These are phyloP conservation scores for Cichorium intybus DNA, from an alignment of 140 eudicot genomes.

Conservation along the genomic window DNA sequence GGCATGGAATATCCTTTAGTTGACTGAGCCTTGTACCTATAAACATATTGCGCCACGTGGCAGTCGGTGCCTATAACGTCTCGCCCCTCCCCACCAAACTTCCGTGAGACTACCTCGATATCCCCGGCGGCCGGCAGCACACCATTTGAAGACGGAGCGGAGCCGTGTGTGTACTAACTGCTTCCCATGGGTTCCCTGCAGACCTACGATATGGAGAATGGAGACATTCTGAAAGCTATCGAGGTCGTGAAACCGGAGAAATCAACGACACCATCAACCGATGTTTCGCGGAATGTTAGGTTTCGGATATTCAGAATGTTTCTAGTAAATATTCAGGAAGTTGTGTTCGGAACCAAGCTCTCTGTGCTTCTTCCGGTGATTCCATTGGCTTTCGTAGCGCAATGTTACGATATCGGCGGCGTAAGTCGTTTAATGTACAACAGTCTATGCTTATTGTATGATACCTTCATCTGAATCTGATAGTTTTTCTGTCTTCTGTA, in stretches of 20 bases:
- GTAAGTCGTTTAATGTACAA: slow-evolving; percentile 33
- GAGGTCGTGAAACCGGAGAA: slow-evolving; percentile 9
- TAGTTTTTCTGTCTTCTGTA: slow-evolving; percentile 1
- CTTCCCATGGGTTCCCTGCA: slow-evolving; percentile 11
- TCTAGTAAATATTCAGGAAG: slow-evolving; percentile 39
- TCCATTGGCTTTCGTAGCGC: slow-evolving; percentile 56
- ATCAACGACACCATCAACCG: slow-evolving; percentile 5
- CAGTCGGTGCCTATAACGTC: not conserved
- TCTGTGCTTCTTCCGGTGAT: slow-evolving; percentile 56
- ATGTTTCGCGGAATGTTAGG: slow-evolving; percentile 31
- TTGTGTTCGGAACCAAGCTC: slow-evolving; percentile 58
- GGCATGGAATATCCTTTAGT: not conserved
- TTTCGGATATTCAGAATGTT: slow-evolving; percentile 32
- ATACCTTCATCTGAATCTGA: not conserved
- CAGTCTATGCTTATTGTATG: not conserved
- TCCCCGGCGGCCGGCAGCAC: not conserved
- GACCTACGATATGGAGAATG: slow-evolving; percentile 25
- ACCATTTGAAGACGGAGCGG: not conserved
- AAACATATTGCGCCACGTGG: not conserved
- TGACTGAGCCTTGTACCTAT: too few relatives aligned
- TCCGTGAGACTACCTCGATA: not conserved
- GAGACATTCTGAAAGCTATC: slow-evolving; percentile 1
- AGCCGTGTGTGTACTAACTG: not conserved
- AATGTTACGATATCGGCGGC: slow-evolving; percentile 32
- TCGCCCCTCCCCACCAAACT: not conserved